phyloP scores from a whole-genome alignment of 345 rosid genomes.

The Arabidopsis thaliana region TAIR10.1 NC_003074.8:5529501-5530000 shows the following conservation, averaged over 20 bases:
- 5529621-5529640: slow-evolving; percentile 89
- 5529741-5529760: not conserved
- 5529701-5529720: not conserved
- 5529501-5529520: slow-evolving; percentile 2
- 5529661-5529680: not conserved
- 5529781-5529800: slow-evolving; percentile 1
- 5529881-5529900: not conserved
- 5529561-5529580: slow-evolving; percentile 70
- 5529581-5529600: slow-evolving; percentile 74
- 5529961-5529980: not conserved
- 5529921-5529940: slow-evolving; percentile 13
- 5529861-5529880: not conserved
- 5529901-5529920: not conserved
- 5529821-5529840: not conserved
- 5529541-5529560: slow-evolving; percentile 44
- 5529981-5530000: not conserved
- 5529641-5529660: slow-evolving; percentile 45
- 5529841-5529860: not conserved
- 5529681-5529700: not conserved
- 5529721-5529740: not conserved
- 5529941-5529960: not conserved
- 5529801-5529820: not conserved
- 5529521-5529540: slow-evolving; percentile 30
- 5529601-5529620: slow-evolving; percentile 90
- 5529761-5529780: slow-evolving; percentile 9